A percentile compares a stretch with the other conserved stretches of the same genome.
phyloP scores from a whole-genome alignment of 331 rosid species.

The Quercus phellos region DNA sequence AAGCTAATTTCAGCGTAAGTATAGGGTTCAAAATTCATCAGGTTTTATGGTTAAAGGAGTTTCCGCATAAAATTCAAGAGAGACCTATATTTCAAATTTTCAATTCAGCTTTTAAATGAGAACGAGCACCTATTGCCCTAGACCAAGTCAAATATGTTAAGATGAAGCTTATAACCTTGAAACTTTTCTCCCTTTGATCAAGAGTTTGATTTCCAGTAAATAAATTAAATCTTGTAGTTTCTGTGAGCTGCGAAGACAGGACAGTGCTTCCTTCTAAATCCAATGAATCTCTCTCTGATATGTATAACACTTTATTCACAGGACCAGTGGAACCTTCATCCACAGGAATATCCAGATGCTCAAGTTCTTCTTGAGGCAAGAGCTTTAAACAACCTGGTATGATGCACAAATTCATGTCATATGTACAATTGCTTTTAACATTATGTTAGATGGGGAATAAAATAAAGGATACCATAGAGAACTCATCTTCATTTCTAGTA shows the following conservation, averaged over 20 bases:
- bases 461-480: background rate
- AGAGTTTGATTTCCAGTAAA: constrained; percentile 89
- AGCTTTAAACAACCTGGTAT: constrained; percentile 78
- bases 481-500: background rate
- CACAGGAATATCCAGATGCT: constrained; percentile 58
- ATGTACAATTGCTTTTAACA: background rate
- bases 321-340: constrained; percentile 36
- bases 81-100: background rate
- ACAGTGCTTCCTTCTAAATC: constrained; percentile 33
- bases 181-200: constrained; percentile 61
- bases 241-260: constrained; percentile 35
- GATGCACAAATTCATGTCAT: constrained; percentile 23
- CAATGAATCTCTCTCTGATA: constrained; percentile 39
- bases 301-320: constrained; percentile 41
- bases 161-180: constrained; percentile 56
- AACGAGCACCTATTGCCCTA: constrained; percentile 1
- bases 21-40: background rate
- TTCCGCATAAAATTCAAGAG: background rate
- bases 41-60: background rate
- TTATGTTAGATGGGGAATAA: background rate
- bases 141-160: constrained; percentile 15
- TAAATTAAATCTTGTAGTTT: constrained; percentile 56
- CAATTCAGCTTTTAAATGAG: background rate
- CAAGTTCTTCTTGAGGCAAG: constrained; percentile 74
- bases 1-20: background rate